Base-by-base conservation (phyloP, 73 alveolate genomes). In the Paramecium sonneborni region DNA sequence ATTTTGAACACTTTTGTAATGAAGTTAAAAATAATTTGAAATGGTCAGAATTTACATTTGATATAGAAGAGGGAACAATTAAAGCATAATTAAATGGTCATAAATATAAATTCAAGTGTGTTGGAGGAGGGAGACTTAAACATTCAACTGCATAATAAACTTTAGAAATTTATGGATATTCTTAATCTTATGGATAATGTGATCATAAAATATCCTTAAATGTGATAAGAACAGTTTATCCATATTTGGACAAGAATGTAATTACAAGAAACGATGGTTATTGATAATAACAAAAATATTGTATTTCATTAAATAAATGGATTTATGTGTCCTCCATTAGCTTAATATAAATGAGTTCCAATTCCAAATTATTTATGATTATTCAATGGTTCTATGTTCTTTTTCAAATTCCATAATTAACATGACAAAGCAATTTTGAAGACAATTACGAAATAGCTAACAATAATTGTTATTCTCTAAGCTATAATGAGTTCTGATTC, bases 331-430 rank as follows among this genome's bases (percentile, higher is more conserved):
- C 84, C 84, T 14, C 84, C 84, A 30, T 62, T 26, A 14, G 84
- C 84, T 62, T 74, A 23, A 37, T 74, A 74, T n/a, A 74, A 74
- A 74, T 74, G 56, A 28, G 56, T 37, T 28, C 87, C 87, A 35
- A 74, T 74, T 74, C 87, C 87, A 74, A 74, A 74, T 39, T 74
- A 74, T 37, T 74, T 74, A 74, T 74, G 87, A 37, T 74, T 39
- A 20, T 74, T 74, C 20, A 74, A 23, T 34, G 34, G 57, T 74
- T 37, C 56, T 28, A 74, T 39, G n/a, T 74, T 37, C 34, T 37
- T 28, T 28, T 39, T 34, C 21, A 74, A 37, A 39, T 39, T 74
- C 56, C 87, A 74, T 35, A 74, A 34, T 39, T 37, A 37, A 74
- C 56, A 74, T 74, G 87, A 37, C 8, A 74, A 39, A 14, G 38